Percentiles rank a stretch among this genome's conserved stretches.
These are phyloP conservation scores for Abortiporus biennis DNA, from an alignment of 1,284 basidiomycete genomes.

Conservation along the genomic window DNA sequence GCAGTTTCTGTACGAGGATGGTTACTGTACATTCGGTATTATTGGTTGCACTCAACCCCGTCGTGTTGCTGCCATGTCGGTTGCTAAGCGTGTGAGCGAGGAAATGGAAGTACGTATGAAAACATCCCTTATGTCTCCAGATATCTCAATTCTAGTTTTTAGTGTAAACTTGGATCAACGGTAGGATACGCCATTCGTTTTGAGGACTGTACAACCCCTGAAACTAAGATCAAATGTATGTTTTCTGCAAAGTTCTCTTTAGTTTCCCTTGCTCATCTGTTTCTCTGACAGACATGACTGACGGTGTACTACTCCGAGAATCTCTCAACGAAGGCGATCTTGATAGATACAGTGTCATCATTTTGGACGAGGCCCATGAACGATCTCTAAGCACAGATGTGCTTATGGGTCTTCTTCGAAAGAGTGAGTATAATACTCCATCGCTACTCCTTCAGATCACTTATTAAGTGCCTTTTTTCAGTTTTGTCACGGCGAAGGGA, in stretches of 20 bases:
- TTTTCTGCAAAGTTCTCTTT: constrained; percentile 7
- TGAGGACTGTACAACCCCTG: constrained; percentile 89
- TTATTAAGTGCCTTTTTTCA: constrained; percentile 28
- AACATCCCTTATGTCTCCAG: not conserved
- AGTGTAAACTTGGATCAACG: constrained; percentile 82
- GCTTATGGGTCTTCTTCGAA: constrained; percentile 90
- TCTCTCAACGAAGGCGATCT: constrained; percentile 94
- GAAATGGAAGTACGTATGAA: constrained; percentile 69
- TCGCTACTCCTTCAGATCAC: not conserved
- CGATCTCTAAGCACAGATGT: constrained; percentile 95
- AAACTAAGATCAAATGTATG: constrained; percentile 94
- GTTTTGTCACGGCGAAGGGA: constrained; percentile 89
- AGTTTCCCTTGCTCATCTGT: constrained; percentile 8
- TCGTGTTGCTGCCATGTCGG: constrained; percentile 97
- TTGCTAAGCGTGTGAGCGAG: constrained; percentile 97
- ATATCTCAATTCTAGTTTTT: constrained; percentile 4
- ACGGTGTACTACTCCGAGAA: constrained; percentile 93
- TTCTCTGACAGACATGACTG: constrained; percentile 99
- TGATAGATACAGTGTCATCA: constrained; percentile 93
- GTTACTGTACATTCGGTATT: constrained; percentile 84
- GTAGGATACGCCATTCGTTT: constrained; percentile 98
- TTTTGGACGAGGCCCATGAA: constrained; percentile 96
- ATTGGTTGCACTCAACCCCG: constrained; percentile 96
- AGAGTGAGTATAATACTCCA: constrained; percentile 56
- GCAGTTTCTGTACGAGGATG: constrained; percentile 94